A percentile compares a stretch with the other conserved stretches of the same genome.
phyloP scores from a whole-genome alignment of 768 basidiomycete genomes.

The Peribolospora kevripleyi region DNA sequence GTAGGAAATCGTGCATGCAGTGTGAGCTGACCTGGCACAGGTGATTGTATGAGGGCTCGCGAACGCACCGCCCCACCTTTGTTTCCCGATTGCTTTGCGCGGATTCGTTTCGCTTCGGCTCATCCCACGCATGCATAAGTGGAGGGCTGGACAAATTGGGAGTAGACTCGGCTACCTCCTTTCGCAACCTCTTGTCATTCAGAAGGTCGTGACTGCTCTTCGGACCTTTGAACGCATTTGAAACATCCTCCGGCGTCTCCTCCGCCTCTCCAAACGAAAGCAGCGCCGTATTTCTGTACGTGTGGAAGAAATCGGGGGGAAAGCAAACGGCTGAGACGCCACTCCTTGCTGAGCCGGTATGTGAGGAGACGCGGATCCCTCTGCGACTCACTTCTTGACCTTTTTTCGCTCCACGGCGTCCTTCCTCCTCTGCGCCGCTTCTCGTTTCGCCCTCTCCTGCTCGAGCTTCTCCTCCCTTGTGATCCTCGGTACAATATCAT shows the following conservation, averaged over 20 bases:
- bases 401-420: slow-evolving; percentile 44
- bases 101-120: too few species aligned
- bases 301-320: neutral
- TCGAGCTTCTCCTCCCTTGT: slow-evolving; percentile 54
- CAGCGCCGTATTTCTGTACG: slow-evolving; percentile 53
- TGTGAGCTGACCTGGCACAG: too few species aligned
- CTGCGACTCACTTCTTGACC: slow-evolving; percentile 53
- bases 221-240: slow-evolving; percentile 8
- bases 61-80: too few species aligned
- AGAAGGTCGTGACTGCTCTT: slow-evolving; percentile 12
- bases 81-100: too few species aligned
- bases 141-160: too few species aligned
- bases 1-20: too few species aligned
- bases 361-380: neutral
- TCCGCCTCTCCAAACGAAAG: slow-evolving; percentile 60
- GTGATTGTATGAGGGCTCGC: too few species aligned
- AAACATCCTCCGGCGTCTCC: slow-evolving; percentile 24
- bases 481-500: slow-evolving; percentile 84
- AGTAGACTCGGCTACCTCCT: neutral
- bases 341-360: too few species aligned
- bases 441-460: slow-evolving; percentile 58
- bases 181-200: slow-evolving; percentile 7
- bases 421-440: slow-evolving; percentile 51
- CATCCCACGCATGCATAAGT: too few species aligned
- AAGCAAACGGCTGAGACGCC: neutral